These are phyloP conservation scores for Chalciporus piperatus DNA, from an alignment of 768 basidiomycete species.

Conservation along the genomic window DNA sequence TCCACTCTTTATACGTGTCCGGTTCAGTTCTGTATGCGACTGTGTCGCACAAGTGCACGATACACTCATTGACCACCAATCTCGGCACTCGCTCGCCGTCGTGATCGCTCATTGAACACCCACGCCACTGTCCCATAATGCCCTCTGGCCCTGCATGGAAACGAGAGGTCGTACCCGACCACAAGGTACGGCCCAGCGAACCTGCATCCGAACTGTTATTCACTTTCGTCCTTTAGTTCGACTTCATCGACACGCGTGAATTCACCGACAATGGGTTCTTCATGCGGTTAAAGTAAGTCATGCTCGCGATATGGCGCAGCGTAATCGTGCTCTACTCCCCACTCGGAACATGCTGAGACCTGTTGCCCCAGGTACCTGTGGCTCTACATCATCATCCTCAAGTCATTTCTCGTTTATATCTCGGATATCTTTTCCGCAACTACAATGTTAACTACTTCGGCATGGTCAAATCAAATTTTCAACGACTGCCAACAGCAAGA, in stretches of 20 bases:
- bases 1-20: conserved; percentile 21
- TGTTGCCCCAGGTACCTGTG: conserved; percentile 70
- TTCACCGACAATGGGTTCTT: conserved; percentile 85
- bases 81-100: conserved; percentile 24
- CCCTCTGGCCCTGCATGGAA: conserved; percentile 84
- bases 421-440: conserved; percentile 97
- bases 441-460: conserved; percentile 89
- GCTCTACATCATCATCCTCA: conserved; percentile 90
- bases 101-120: conserved; percentile 15
- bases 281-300: conserved; percentile 79
- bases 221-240: conserved; percentile 59
- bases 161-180: conserved; percentile 94
- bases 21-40: conserved; percentile 30
- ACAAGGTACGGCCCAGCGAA: conserved; percentile 64
- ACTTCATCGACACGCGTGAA: conserved; percentile 92
- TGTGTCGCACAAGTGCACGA: conserved; percentile 30
- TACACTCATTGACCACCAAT: conserved; percentile 25
- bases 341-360: background rate
- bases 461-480: conserved; percentile 93
- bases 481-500: conserved; percentile 59
- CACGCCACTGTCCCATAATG: conserved; percentile 18
- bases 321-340: background rate
- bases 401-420: conserved; percentile 93
- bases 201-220: background rate
- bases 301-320: background rate